Evolutionary conservation across 139 green algal species (phyloP).

Genomic region (Dunaliella primolecta): DNA sequence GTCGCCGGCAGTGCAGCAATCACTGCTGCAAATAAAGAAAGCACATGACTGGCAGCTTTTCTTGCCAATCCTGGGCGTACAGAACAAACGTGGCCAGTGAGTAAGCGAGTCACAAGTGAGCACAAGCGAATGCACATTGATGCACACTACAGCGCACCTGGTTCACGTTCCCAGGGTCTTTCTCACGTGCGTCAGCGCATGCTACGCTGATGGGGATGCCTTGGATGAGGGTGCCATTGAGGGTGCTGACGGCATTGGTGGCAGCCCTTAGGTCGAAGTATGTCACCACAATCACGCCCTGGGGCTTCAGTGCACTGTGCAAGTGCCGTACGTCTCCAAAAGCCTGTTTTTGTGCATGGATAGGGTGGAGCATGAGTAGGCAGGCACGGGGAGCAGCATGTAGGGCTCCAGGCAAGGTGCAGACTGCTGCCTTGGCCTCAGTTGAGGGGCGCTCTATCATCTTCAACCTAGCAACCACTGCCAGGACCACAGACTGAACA

Average conservation of each 20-base stretch:
- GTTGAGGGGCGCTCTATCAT: too few species aligned
- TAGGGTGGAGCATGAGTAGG: not conserved
- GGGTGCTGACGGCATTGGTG: conserved; percentile 56
- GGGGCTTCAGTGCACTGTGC: conserved; percentile 73
- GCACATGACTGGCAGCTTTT: too few species aligned
- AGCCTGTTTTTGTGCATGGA: conserved; percentile 34
- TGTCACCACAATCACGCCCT: conserved; percentile 81
- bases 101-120: too few species aligned
- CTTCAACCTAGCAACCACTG: not conserved
- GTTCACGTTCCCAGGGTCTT: conserved; percentile 24
- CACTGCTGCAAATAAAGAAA: too few species aligned
- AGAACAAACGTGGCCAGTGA: too few species aligned
- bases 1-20: too few species aligned
- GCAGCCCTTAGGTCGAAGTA: conserved; percentile 90
- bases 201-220: conserved; percentile 33
- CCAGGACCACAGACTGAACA: too few species aligned
- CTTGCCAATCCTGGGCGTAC: too few species aligned
- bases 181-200: not conserved
- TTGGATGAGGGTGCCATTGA: conserved; percentile 53
- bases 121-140: too few species aligned
- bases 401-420: not conserved
- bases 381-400: not conserved
- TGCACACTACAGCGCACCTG: conserved; percentile 58
- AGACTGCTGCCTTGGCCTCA: not conserved
- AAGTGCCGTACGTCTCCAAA: conserved; percentile 83